A percentile compares a stretch with the other conserved stretches of the same genome.
Evolutionary conservation across 1,284 basidiomycete genomes (phyloP).

Genomic region (Ganoderma boninense): DNA sequence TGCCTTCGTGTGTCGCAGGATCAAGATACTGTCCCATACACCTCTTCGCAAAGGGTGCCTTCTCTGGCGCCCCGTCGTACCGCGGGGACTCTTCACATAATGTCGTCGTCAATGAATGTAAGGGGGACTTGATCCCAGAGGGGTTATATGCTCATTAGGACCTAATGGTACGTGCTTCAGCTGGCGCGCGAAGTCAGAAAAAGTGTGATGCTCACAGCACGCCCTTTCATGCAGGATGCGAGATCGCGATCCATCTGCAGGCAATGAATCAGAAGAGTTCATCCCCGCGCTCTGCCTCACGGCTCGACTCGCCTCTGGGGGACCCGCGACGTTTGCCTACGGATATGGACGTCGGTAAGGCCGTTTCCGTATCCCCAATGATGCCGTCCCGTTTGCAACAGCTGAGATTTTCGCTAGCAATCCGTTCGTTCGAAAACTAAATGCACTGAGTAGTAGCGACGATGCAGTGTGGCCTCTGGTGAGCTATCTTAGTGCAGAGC

Average conservation of each 20-base stretch:
- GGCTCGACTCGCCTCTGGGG: background rate
- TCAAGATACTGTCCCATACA: conserved; percentile 31
- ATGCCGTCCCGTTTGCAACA: background rate
- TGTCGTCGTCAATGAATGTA: conserved; percentile 29
- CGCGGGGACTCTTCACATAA: conserved; percentile 31
- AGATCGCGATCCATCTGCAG: background rate
- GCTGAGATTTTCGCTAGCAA: background rate
- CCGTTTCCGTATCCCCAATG: background rate
- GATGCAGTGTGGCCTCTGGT: background rate
- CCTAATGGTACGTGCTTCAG: conserved; percentile 20
- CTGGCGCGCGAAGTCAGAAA: background rate
- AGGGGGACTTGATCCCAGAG: conserved; percentile 30
- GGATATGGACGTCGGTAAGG: conserved; percentile 8
- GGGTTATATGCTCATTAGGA: conserved; percentile 15
- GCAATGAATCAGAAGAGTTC: conserved; percentile 33
- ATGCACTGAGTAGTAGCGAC: too few species aligned
- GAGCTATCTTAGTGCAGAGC: background rate
- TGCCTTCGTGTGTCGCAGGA: conserved; percentile 36
- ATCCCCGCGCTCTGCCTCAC: conserved; percentile 31
- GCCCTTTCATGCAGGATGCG: conserved; percentile 1
- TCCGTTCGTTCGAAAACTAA: too few species aligned
- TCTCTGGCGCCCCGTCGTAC: conserved; percentile 31
- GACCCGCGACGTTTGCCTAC: conserved; percentile 1
- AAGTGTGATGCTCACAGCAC: background rate
- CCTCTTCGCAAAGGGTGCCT: conserved; percentile 36